phyloP scores from a whole-genome alignment of 1,284 basidiomycete genomes.

The Ustilago shanxiensis region DNA sequence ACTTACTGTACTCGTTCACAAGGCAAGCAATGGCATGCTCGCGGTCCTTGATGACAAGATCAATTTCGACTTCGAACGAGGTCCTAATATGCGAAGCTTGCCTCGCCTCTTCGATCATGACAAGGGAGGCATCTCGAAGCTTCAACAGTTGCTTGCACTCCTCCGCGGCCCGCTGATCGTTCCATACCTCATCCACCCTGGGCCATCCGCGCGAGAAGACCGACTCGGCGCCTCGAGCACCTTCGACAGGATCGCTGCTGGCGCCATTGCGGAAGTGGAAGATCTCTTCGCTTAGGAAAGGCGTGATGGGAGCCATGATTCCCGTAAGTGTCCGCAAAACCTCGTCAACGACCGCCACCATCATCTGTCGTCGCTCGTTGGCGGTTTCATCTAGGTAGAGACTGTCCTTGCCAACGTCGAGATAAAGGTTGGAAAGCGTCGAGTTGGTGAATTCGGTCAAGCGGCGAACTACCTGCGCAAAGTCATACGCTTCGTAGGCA shows the following conservation, averaged over 20 bases:
- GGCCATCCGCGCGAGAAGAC: conserved; percentile 64
- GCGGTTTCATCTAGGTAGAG: conserved; percentile 81
- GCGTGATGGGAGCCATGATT: conserved; percentile 86
- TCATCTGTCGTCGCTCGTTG: conserved; percentile 76
- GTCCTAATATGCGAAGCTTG: conserved; percentile 44
- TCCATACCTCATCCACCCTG: conserved; percentile 32
- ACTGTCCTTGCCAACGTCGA: conserved; percentile 90
- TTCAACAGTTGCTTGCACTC: conserved; percentile 36
- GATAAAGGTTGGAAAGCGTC: conserved; percentile 78
- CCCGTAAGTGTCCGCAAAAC: conserved; percentile 80
- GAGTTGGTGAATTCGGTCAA: conserved; percentile 72
- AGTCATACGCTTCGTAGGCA: conserved; percentile 83
- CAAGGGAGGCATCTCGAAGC: conserved; percentile 41
- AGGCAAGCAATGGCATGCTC: conserved; percentile 2
- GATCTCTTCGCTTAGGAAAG: conserved; percentile 93
- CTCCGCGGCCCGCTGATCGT: conserved; percentile 20
- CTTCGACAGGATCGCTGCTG: conserved; percentile 46
- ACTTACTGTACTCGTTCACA: conserved; percentile 5
- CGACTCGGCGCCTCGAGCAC: conserved; percentile 28
- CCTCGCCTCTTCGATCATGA: conserved; percentile 54
- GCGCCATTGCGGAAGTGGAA: conserved; percentile 73
- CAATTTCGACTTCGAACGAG: conserved; percentile 56
- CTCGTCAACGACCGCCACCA: conserved; percentile 81
- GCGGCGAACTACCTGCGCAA: conserved; percentile 77
- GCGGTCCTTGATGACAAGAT: conserved; percentile 19